Base-by-base conservation (phyloP, 116 monocot genomes). In the Papilionanthe hybrid region DNA sequence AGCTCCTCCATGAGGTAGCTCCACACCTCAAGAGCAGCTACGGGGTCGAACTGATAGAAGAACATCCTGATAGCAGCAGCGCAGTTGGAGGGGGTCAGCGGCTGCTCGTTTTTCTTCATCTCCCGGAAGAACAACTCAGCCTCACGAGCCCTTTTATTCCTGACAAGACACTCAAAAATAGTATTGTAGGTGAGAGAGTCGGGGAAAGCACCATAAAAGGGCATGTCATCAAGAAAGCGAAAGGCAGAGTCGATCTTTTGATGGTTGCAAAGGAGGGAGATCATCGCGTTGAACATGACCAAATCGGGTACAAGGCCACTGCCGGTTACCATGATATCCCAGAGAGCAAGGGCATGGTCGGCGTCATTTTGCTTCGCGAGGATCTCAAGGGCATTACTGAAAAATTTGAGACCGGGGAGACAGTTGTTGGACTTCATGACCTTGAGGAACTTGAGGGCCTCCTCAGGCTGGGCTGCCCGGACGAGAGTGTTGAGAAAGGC, bases 61-160 rank as follows among this genome's bases (percentile, higher is more conserved):
- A 93, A 96, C 90, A 93, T 78, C 77, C 65, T 86, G 55, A 93
- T 82, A 25, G 93, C 93, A 1, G 83, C 78, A 0, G 84, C 72
- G 48, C 95, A 93, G 41, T 84, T 96, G 22, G 82, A 48, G 0
- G 87, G 37, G 0, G 85, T 82, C 1, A 82, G 90, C 17, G 49
- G 71, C 75, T 74, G 80, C 81, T 93, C 93, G 27, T 96, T 96
- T 87, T 91, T 96, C 82, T 78, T 82, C 95, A 96, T 96, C 86
- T 96, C 95, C 7, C 10, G 19, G 11, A 93, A 72, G 42, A 96
- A 96, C 47, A 17, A 78, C 47, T 81, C 90, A 20, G 88, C 90
- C 72, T 93, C 90, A n/a, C 81, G 86, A 15, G 49, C 81, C 83
- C 69, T 82, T 75, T 82, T 91, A 78, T 78, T 90, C 81, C 79